Base-by-base conservation (phyloP, 2,329 filamentous ascomycete species). In the Xylaria sp. region DNA sequence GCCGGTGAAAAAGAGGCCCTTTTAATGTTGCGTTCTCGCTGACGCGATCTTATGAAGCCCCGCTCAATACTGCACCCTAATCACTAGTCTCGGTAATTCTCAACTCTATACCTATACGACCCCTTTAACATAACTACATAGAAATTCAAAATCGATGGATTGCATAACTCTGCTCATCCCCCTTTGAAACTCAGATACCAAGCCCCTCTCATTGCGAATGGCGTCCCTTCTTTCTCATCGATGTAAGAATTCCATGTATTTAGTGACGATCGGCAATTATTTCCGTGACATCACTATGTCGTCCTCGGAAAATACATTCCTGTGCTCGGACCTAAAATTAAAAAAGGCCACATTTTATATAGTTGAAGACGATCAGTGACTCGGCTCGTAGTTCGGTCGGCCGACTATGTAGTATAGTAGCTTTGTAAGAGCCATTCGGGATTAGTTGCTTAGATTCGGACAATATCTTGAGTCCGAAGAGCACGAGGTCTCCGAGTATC, bases 351-450 rank as follows among this genome's bases (percentile, higher is more conserved):
- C 36, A 5, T 20, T 15, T 10, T n/a, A 66, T 69, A 20, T n/a
- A 36, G 8, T 36, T 28, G 28, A 25, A 15, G 3, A 55, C 8
- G 30, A 23, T 30, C 2, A n/a, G 18, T 70, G 30, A 25, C 30
- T 71, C 58, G 41, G 36, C 53, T n/a, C 61, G 61, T 8, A 13
- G 20, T 53, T 64, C 61, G 61, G 66, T 64, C 61, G 61, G 66
- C 57, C 50, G 62, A 68, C 15, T 50, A 1, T 41, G 32, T 20
- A n/a, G 56, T 13, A 25, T 50, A 10, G 50, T 52, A n/a, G 56
- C n/a, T 32, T 50, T 15, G 50, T 52, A 25, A 52, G 6, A 36
- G 5, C 1, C 2, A 28, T 23, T 34, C 15, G 18, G 23, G 20
- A 13, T 30, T 6, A 25, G 46, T 52, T n/a, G 46, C 25, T 30